phyloP scores from a whole-genome alignment of 148 eudicot genomes.

The Arctostaphylos glauca region DNA sequence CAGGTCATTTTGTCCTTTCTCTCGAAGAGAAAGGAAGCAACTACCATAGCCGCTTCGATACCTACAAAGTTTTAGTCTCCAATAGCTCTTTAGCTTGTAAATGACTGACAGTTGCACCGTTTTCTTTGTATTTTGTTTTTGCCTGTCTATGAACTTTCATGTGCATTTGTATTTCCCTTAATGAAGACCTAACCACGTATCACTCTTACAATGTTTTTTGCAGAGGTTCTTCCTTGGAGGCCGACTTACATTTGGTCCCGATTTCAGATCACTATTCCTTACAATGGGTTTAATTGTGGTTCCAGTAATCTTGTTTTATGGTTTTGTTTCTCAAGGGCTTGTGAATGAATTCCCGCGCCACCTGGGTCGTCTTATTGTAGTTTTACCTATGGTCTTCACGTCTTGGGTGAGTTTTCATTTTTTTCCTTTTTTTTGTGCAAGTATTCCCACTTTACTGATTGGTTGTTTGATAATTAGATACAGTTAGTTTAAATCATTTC shows the following conservation, averaged over 20 bases:
- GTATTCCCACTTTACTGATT: slow-evolving; percentile 11
- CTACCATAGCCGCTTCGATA: not conserved
- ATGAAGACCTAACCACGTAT: not conserved
- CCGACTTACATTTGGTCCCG: slow-evolving; percentile 88
- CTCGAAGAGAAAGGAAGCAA: not conserved
- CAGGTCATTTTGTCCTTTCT: not conserved
- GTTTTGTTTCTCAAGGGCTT: slow-evolving; percentile 77
- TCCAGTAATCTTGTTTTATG: slow-evolving; percentile 76
- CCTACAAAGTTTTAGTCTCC: not conserved
- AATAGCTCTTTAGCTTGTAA: not conserved
- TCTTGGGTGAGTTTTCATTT: slow-evolving; percentile 52
- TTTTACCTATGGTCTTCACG: slow-evolving; percentile 62
- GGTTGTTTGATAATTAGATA: not conserved
- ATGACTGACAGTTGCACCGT: not conserved
- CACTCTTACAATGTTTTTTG: slow-evolving; percentile 16
- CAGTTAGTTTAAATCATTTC: not conserved
- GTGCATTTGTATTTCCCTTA: not conserved
- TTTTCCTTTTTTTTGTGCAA: slow-evolving; percentile 13
- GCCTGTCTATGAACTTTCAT: not conserved
- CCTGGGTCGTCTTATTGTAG: slow-evolving; percentile 68
- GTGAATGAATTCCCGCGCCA: slow-evolving; percentile 63
- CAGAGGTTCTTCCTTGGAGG: slow-evolving; percentile 95
- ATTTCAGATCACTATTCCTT: slow-evolving; percentile 78
- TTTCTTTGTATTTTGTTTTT: not conserved
- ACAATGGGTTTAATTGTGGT: slow-evolving; percentile 88